These are phyloP conservation scores for Tylopilus sp. DNA, from an alignment of 768 basidiomycete genomes.

Conservation along the genomic window DNA sequence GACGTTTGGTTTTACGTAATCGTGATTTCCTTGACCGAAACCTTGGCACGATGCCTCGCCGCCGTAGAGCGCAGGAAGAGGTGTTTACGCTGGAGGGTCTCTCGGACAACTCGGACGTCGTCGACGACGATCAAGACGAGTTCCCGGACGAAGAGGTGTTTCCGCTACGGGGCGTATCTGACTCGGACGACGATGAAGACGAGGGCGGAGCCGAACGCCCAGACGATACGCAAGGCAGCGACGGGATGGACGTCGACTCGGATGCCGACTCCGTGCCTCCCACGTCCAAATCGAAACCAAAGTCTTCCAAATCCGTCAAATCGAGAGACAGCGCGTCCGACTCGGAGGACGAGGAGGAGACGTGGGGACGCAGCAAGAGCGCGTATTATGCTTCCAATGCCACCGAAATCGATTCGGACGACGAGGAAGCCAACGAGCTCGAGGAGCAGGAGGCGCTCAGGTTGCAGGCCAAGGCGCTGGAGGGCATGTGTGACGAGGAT, in stretches of 20 bases:
- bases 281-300: conserved; percentile 12
- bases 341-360: conserved; percentile 47
- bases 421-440: conserved; percentile 84
- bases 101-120: conserved; percentile 19
- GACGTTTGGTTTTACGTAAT: background rate
- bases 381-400: conserved; percentile 89
- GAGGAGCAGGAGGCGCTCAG: conserved; percentile 86
- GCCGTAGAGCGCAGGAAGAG: conserved; percentile 57
- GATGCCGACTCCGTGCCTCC: background rate
- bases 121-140: conserved; percentile 41
- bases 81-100: conserved; percentile 74
- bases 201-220: conserved; percentile 42
- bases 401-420: conserved; percentile 73
- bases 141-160: conserved; percentile 64
- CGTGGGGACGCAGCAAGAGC: conserved; percentile 77
- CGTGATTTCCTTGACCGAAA: too few species aligned
- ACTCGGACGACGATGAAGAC: conserved; percentile 9
- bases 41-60: background rate
- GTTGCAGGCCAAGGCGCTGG: conserved; percentile 71
- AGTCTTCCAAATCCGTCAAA: conserved; percentile 10
- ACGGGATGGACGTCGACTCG: conserved; percentile 24
- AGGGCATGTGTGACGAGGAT: conserved; percentile 71
- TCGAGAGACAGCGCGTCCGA: conserved; percentile 8
- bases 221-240: conserved; percentile 14
- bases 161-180: conserved; percentile 54